Evolutionary conservation across 1,139 yeast genomes (phyloP), one percentile per base, ranked within the genome.

Genomic region (Scheffersomyces lignicola): DNA sequence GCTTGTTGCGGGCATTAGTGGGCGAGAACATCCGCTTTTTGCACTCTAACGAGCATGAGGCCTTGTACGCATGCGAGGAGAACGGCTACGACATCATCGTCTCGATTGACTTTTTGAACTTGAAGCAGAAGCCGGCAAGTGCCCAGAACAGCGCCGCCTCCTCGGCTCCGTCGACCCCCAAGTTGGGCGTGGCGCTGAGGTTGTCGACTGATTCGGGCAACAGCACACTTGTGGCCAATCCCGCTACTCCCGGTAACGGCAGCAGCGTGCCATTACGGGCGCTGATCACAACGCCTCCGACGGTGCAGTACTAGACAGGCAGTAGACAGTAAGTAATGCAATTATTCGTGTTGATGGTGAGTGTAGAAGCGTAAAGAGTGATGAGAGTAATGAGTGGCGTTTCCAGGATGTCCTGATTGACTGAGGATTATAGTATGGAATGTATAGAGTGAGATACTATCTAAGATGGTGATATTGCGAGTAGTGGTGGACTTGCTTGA

Each of bases 11-110:
- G 41, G 90, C 94, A n/a, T 82, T 92, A 41, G 78, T 86, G n/a
- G 97, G 97, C 3, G 97, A 89, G 44, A 90, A 89, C 57, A 90
- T 92, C 40, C 68, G 97, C 41, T 80, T 88, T 53, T 67, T 90
- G 52, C 96, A 89, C 54, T 83, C 89, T 37, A 86, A 87, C 40
- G 92, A 95, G 33, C 95, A 92, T 54, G 97, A 92, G 62, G 94
- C 95, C 22, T 65, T 92, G 60, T 92, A 89, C 59, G 97, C 89
- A 1, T 88, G 90, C 55, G 97, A 90, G 55, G 96, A 86, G 45
- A 77, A 78, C 42, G 97, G 97, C 3, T 81, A 77, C 49, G 97
- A 92, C 56, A 90, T 89, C 36, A 92, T 92, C 47, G 94, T 92
- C 2, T 82, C 94, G 33, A 71, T 92, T 43, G 97, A 90, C 62